Base-by-base conservation (phyloP, 225 moss, liverwort and hornwort genomes). In the Sphagnum contortum region DNA sequence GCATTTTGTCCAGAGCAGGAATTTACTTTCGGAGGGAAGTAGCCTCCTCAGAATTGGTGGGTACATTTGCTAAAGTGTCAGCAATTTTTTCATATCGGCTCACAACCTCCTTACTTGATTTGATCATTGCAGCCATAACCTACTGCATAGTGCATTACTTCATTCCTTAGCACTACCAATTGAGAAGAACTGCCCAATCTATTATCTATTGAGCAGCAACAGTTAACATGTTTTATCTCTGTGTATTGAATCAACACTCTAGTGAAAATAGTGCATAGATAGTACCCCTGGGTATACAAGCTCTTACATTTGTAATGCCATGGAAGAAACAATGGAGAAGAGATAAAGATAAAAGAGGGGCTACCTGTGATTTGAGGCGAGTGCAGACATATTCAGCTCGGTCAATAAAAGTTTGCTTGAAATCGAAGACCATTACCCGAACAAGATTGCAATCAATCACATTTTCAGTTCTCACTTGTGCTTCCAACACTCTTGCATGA, bases 391-490 rank as follows among this genome's bases (percentile, higher is more conserved):
- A 66, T 61, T 74, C 45, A 2, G 80, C 83, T 0, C 69, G 83
- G 44, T 94, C 87, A 68, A 91, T 91, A 63, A 94, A 71, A 64
- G 75, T 79, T 70, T 94, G 88, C 54, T 94, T 94, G 10, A 94
- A 91, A 2, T 61, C 54, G 13, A 12, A 64, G 52, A 84, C 79
- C 45, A 83, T 60, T 52, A 91, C 87, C 47, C 87, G 77, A 47
- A 85, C 69, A 44, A 94, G 68, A 8, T 66, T 76, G 67, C 87
- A 77, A 60, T 94, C 94, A 68, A 94, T 87, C 8, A 84, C 65
- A 65, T 94, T 91, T 0, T 48, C 46, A 44, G 88, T 81, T 46
- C 76, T 74, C 52, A 66, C 65, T 69, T 94, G 76, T 8, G 71
- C 88, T 70, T 87, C 79, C 4, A 72, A 60, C 66, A 79, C 82